A percentile compares a stretch with the other conserved stretches of the same genome.
phyloP scores from a whole-genome alignment of 306 rosid species.

The Cicer bijugum region DNA sequence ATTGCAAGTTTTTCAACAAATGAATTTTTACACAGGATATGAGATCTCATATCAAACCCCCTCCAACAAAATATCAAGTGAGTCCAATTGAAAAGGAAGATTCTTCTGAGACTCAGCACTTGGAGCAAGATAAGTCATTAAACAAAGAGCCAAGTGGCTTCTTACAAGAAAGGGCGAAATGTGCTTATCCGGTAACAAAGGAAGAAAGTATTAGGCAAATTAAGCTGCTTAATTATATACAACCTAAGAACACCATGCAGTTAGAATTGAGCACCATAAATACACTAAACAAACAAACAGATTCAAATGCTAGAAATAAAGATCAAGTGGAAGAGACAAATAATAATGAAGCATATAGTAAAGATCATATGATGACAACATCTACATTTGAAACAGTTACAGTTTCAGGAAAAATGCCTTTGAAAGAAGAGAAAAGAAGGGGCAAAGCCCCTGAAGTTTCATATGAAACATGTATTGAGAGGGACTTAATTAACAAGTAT shows the following conservation, averaged over 20 bases:
- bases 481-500: slow-evolving; percentile 38
- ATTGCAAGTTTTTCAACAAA: slow-evolving; percentile 21
- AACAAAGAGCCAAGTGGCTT: slow-evolving; percentile 23
- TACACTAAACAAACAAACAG: slow-evolving; percentile 35
- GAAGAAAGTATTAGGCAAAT: too few species aligned
- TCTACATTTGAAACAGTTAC: slow-evolving; percentile 41
- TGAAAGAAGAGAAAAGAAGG: slow-evolving; percentile 39
- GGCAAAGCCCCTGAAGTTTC: slow-evolving; percentile 36
- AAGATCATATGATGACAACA: slow-evolving; percentile 30
- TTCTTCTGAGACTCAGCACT: slow-evolving; percentile 36
- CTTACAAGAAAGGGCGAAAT: slow-evolving; percentile 28
- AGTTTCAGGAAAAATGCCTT: slow-evolving; percentile 41
- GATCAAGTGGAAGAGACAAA: slow-evolving; percentile 47
- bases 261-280: too few species aligned
- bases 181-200: slow-evolving; percentile 15
- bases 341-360: slow-evolving; percentile 37
- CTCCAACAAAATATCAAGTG: slow-evolving; percentile 47
- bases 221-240: too few species aligned
- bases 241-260: too few species aligned
- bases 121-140: slow-evolving; percentile 39
- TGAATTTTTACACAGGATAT: slow-evolving; percentile 58
- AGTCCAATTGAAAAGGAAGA: slow-evolving; percentile 41
- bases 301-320: slow-evolving; percentile 37
- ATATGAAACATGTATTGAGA: slow-evolving; percentile 36
- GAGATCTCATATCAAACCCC: slow-evolving; percentile 59